A percentile compares a stretch with the other conserved stretches of the same genome.
Evolutionary conservation across 805 yeast species (phyloP).

Genomic region (Metschnikowia rubicola): DNA sequence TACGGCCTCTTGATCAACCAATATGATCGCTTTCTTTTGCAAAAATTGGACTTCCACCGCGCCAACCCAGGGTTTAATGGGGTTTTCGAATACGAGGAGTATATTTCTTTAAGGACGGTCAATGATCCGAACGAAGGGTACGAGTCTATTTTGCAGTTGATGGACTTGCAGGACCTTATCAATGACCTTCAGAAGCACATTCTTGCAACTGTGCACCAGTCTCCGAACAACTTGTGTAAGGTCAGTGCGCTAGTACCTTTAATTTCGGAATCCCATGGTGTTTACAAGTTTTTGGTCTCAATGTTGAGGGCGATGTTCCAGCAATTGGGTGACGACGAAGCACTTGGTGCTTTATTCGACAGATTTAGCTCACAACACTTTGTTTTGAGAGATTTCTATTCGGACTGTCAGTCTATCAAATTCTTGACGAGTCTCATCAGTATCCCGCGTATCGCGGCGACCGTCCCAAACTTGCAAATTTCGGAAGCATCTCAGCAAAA

Average conservation of each 20-base stretch:
- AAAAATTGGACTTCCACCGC: constrained; percentile 78
- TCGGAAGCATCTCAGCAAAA: constrained; percentile 36
- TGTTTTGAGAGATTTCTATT: constrained; percentile 74
- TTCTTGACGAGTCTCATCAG: constrained; percentile 77
- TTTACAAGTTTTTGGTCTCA: constrained; percentile 81
- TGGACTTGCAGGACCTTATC: constrained; percentile 80
- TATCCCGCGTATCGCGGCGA: constrained; percentile 62
- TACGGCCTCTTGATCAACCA: constrained; percentile 75
- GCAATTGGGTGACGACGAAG: constrained; percentile 70
- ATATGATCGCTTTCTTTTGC: constrained; percentile 65
- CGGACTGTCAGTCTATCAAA: constrained; percentile 83
- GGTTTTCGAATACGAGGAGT: constrained; percentile 93
- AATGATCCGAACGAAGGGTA: constrained; percentile 95
- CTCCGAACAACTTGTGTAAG: constrained; percentile 66
- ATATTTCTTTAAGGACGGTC: constrained; percentile 79
- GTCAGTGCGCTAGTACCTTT: constrained; percentile 86
- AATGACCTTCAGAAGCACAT: constrained; percentile 75
- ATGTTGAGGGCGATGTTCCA: constrained; percentile 87
- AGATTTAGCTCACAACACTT: constrained; percentile 72
- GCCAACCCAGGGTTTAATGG: constrained; percentile 90
- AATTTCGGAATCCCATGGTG: constrained; percentile 89
- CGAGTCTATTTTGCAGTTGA: constrained; percentile 80
- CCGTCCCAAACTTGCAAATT: constrained; percentile 56
- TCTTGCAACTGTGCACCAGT: constrained; percentile 64
- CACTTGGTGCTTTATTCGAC: constrained; percentile 67